A percentile compares a stretch with the other conserved stretches of the same genome.
Evolutionary conservation across 768 basidiomycete species (phyloP).

Genomic region (Podaxis pistillaris): DNA sequence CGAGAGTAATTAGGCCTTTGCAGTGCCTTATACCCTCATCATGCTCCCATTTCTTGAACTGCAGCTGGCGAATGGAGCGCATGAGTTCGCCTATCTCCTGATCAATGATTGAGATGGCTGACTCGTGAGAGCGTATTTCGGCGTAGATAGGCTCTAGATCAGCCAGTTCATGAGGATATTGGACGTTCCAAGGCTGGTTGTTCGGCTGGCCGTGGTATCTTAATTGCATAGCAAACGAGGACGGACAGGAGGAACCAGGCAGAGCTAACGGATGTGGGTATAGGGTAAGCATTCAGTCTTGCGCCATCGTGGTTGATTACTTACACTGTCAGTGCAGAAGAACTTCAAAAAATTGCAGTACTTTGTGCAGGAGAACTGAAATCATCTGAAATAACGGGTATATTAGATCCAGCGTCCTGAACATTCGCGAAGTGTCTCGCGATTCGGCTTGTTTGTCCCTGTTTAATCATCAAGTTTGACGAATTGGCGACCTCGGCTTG

Average conservation of each 20-base stretch:
- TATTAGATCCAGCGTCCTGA: neutral
- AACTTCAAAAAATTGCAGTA: neutral
- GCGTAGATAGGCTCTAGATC: conserved; percentile 20
- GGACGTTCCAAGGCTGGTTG: neutral
- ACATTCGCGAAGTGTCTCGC: neutral
- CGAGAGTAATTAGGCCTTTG: conserved; percentile 51
- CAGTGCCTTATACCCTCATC: conserved; percentile 39
- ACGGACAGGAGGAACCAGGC: neutral
- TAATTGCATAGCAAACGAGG: neutral
- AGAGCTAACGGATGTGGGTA: neutral
- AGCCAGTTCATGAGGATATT: conserved; percentile 11
- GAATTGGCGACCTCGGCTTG: neutral
- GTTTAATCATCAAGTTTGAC: neutral
- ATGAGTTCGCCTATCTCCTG: conserved; percentile 40
- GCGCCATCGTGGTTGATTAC: neutral
- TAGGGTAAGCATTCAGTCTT: neutral
- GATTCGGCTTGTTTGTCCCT: neutral
- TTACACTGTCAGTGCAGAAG: neutral
- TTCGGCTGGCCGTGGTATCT: neutral
- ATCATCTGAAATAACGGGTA: neutral
- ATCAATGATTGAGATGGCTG: conserved; percentile 39
- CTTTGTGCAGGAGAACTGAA: neutral
- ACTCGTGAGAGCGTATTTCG: conserved; percentile 36
- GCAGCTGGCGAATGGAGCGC: conserved; percentile 38
- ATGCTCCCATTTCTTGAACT: conserved; percentile 41